Evolutionary conservation across 306 rosid genomes (phyloP), one percentile per base, ranked within the genome.

Genomic region (Senna siamea): DNA sequence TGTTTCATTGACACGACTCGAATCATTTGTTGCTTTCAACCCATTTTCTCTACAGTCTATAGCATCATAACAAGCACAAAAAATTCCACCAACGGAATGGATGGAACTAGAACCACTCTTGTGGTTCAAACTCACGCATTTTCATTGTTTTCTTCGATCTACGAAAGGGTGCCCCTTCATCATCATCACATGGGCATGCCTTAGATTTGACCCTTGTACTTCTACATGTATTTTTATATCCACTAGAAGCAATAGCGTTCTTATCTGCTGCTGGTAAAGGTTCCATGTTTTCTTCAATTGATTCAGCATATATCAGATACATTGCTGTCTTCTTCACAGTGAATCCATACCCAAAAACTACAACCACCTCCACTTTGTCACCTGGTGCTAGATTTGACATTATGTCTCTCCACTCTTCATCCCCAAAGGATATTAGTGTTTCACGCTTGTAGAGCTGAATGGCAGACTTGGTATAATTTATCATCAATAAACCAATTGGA

Each of bases 401-500:
- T 4, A 40, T 40, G 35, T 20, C 69, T 6, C 2, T 15, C n/a
- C 80, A 80, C 14, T 80, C 74, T 23, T 40, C 77, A 62, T 80
- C 76, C 6, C 65, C 66, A 14, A 62, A 69, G 48, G 80, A 69
- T 4, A 28, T 62, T 35, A 57, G 0, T 35, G 77, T 68, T 23
- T 61, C 79, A 11, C 14, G 20, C 68, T 74, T 74, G 55, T 52
- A 13, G 9, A 80, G 76, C 0, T 74, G 76, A 9, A 68, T 30
- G 15, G 30, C 17, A 46, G 34, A 50, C 55, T 62, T 75, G 3
- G 69, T 80, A 23, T 44, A 4, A 75, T 80, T 80, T 7, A 63
- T n/a, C 0, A 80, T 53, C 54, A 52, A 9, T 0, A 70, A 56
- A 62, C 50, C 7, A 28, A 12, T 13, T 19, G 50, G 74, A 70